Percentiles rank a stretch among this genome's conserved stretches.
phyloP scores from a whole-genome alignment of 2,329 filamentous ascomycete species.

The Graphiopsis chlorocephala region DNA sequence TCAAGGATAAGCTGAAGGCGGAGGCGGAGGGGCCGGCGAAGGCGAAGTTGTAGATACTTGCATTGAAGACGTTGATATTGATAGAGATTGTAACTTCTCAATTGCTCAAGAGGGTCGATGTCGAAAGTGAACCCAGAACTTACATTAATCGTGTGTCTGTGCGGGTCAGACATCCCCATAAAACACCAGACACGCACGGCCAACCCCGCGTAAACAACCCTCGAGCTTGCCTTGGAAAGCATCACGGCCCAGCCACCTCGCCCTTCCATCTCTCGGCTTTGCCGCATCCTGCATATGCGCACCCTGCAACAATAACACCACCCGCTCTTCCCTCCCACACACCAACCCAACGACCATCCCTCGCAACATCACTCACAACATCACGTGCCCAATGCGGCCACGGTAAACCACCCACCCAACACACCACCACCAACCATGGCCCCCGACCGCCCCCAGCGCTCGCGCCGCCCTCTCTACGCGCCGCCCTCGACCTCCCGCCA shows the following conservation, averaged over 20 bases:
- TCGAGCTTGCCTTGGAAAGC: neutral
- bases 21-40: slow-evolving; percentile 35
- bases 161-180: neutral
- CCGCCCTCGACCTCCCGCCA: slow-evolving; percentile 45
- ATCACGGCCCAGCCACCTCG: slow-evolving; percentile 1
- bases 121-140: neutral
- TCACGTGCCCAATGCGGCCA: slow-evolving; percentile 9
- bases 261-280: neutral
- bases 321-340: neutral
- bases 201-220: neutral
- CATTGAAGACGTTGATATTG: neutral
- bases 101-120: neutral
- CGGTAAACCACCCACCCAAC: slow-evolving; percentile 1
- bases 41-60: slow-evolving; percentile 40
- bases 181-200: neutral
- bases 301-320: neutral
- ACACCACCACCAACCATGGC: slow-evolving; percentile 26
- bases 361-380: neutral
- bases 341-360: neutral
- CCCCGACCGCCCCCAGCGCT: slow-evolving; percentile 53
- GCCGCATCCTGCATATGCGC: neutral
- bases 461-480: slow-evolving; percentile 50
- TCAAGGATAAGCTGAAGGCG: slow-evolving; percentile 44
- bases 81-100: neutral
- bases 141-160: neutral